phyloP scores from a whole-genome alignment of 257 asterid species.

The Cynanchum wilfordii region DNA sequence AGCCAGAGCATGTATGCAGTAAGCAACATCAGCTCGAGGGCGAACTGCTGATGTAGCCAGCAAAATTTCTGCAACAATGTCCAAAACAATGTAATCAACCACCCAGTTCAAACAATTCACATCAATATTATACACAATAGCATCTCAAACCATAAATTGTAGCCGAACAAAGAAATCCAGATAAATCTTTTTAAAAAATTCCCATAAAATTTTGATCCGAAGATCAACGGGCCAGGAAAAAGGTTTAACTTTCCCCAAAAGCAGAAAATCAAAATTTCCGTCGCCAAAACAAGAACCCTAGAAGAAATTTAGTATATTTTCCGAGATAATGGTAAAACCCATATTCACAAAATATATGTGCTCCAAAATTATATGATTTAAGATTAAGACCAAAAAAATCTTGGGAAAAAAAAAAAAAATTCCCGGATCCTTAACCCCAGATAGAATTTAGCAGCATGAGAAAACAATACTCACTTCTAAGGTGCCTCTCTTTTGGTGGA shows the following conservation, averaged over 20 bases:
- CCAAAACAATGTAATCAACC: slow-evolving; percentile 24
- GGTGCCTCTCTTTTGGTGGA: slow-evolving; percentile 92
- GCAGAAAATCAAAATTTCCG: slow-evolving; percentile 1
- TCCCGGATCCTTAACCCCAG: slow-evolving; percentile 29
- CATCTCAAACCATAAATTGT: not conserved
- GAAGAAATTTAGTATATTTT: slow-evolving; percentile 4
- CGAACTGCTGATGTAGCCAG: slow-evolving; percentile 66
- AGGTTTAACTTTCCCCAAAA: not conserved
- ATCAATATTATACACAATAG: not conserved
- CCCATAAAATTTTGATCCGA: not conserved
- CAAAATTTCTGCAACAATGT: slow-evolving; percentile 77
- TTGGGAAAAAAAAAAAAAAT: not conserved
- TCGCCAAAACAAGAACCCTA: slow-evolving; percentile 1
- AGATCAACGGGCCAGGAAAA: not conserved
- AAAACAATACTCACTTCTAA: slow-evolving; percentile 58
- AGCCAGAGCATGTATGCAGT: slow-evolving; percentile 86
- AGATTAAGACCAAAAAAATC: slow-evolving; percentile 14
- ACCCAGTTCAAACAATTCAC: slow-evolving; percentile 28
- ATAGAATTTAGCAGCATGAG: slow-evolving; percentile 8
- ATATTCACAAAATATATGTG: slow-evolving; percentile 7
- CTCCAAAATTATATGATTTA: slow-evolving; percentile 14
- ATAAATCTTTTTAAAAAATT: not conserved
- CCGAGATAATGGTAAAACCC: slow-evolving; percentile 12
- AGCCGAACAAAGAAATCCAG: not conserved
- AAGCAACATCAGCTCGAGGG: slow-evolving; percentile 93